phyloP scores from a whole-genome alignment of 2,329 filamentous ascomycete species.

The Neonectria faginata region DNA sequence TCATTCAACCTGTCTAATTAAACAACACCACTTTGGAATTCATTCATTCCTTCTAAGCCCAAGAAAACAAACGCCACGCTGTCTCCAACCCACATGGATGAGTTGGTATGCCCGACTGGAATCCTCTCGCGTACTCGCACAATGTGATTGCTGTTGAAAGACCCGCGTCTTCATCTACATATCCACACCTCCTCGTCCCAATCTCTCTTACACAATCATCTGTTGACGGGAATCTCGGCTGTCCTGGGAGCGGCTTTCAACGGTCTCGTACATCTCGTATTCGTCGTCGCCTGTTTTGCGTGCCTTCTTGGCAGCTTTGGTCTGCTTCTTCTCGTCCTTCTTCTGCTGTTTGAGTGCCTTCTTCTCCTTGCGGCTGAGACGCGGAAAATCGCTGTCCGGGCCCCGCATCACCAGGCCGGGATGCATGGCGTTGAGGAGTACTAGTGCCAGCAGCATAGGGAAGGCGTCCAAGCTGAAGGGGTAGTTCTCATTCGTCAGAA shows the following conservation, averaged over 20 bases:
- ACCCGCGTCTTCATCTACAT: background rate
- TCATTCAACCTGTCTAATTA: conserved; percentile 13
- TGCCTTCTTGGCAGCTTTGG: conserved; percentile 41
- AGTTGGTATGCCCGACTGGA: conserved; percentile 7
- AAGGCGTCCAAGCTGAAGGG: conserved; percentile 63
- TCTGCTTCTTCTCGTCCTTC: conserved; percentile 46
- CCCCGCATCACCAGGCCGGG: conserved; percentile 61
- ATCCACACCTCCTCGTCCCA: background rate
- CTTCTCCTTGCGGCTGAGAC: conserved; percentile 56
- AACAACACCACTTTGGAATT: conserved; percentile 14
- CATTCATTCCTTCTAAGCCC: conserved; percentile 10
- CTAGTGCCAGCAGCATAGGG: conserved; percentile 64
- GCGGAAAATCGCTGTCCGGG: conserved; percentile 58
- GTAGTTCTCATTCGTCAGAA: conserved; percentile 64
- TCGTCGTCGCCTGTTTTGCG: conserved; percentile 30
- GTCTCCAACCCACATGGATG: conserved; percentile 10
- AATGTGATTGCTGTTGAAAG: conserved; percentile 7
- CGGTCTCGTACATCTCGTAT: conserved; percentile 33
- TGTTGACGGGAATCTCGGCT: conserved; percentile 11
- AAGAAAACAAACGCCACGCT: conserved; percentile 6
- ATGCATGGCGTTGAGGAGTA: conserved; percentile 58
- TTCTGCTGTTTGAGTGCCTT: conserved; percentile 55
- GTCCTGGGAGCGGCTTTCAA: conserved; percentile 8
- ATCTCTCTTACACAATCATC: conserved; percentile 19
- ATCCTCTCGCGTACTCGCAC: conserved; percentile 9